A percentile compares a stretch with the other conserved stretches of the same genome.
These are phyloP conservation scores for Penicillium argentinense DNA, from an alignment of 495 filamentous ascomycete genomes.

Conservation along the genomic window DNA sequence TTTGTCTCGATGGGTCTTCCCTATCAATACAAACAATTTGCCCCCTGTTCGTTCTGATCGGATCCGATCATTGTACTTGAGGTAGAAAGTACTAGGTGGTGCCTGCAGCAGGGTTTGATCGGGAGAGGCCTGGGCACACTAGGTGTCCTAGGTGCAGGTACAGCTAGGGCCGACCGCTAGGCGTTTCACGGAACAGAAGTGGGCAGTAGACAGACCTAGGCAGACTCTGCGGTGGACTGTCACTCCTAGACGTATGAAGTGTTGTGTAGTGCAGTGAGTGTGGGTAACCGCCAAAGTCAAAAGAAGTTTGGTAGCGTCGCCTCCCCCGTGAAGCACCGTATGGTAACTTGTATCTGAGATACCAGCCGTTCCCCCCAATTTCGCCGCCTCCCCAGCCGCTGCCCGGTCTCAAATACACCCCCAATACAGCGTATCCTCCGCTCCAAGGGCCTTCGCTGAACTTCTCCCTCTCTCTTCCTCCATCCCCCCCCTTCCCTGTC, in stretches of 20 bases:
- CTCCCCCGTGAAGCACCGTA: too few species aligned
- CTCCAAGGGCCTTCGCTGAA: constrained; percentile 18
- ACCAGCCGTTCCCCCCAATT: too few species aligned
- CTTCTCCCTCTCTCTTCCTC: constrained; percentile 22
- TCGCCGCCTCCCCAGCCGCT: too few species aligned
- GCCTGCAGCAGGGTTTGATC: neutral
- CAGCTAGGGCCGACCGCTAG: neutral
- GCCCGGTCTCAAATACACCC: constrained; percentile 29
- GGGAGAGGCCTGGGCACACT: constrained; percentile 2
- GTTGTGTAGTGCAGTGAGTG: neutral
- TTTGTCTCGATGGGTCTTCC: neutral
- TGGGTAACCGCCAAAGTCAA: neutral
- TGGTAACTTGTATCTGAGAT: too few species aligned
- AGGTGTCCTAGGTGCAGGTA: constrained; percentile 1
- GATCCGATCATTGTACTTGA: too few species aligned
- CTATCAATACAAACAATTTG: too few species aligned
- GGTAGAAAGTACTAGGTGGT: too few species aligned
- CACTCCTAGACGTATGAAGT: neutral
- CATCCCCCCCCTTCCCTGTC: constrained; percentile 15
- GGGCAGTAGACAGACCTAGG: too few species aligned
- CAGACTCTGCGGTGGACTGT: too few species aligned
- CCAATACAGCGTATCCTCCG: constrained; percentile 22
- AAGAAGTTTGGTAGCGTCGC: neutral
- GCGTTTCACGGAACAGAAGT: neutral
- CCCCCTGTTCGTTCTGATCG: too few species aligned